phyloP scores from a whole-genome alignment of 169 alveolate species.

The Plasmodium yoelii region DNA sequence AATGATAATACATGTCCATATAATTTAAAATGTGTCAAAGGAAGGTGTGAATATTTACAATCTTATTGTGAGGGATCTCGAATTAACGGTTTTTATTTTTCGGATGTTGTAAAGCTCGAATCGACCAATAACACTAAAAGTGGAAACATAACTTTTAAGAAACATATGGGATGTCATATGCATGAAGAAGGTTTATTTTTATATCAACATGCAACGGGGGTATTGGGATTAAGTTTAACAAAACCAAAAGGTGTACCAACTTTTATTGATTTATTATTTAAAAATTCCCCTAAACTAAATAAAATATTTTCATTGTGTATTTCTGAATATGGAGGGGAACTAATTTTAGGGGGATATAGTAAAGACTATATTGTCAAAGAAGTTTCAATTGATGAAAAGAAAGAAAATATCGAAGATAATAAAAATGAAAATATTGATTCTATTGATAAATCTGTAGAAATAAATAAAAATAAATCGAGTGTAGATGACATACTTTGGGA shows the following conservation, averaged over 20 bases:
- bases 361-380: constrained; percentile 1
- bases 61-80: constrained; percentile 82
- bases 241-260: constrained; percentile 73
- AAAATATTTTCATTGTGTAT: constrained; percentile 77
- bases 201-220: constrained; percentile 84
- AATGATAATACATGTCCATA: constrained; percentile 51
- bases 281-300: constrained; percentile 11
- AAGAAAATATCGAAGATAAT: too few relatives aligned
- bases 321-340: constrained; percentile 82
- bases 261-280: constrained; percentile 47
- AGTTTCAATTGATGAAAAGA: background rate
- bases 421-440: too few relatives aligned
- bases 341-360: constrained; percentile 81
- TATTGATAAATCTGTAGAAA: background rate
- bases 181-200: constrained; percentile 79
- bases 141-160: constrained; percentile 28
- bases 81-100: constrained; percentile 77
- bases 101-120: constrained; percentile 69
- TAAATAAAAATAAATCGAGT: background rate
- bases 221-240: constrained; percentile 79
- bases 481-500: constrained; percentile 40
- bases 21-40: constrained; percentile 43
- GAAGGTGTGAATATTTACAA: constrained; percentile 78
- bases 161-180: constrained; percentile 76
- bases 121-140: constrained; percentile 21